phyloP scores from a whole-genome alignment of 176 grass and related monocot genomes.

The Carex myosuroides region DNA sequence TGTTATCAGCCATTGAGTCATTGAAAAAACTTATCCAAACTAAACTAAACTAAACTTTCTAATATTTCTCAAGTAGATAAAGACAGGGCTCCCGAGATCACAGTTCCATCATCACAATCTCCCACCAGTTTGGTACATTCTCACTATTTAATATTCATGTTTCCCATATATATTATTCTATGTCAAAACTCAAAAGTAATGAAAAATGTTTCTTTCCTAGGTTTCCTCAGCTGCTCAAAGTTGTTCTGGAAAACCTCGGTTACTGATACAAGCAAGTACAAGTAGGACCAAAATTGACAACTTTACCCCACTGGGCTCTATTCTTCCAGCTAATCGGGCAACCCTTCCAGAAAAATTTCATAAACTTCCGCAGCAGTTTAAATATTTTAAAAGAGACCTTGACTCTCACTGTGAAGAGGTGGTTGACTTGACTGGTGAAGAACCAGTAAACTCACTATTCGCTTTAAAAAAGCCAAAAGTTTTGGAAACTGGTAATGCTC shows the following conservation, averaged over 20 bases:
- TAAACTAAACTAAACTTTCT: background rate
- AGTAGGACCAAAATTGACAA: constrained; percentile 29
- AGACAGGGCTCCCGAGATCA: constrained; percentile 8
- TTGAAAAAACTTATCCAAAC: constrained; percentile 7
- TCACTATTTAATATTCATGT: background rate
- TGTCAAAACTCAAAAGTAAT: constrained; percentile 13
- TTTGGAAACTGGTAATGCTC: constrained; percentile 21
- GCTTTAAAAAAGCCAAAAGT: constrained; percentile 59
- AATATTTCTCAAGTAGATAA: constrained; percentile 38
- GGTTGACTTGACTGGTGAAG: constrained; percentile 42
- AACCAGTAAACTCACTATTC: constrained; percentile 14
- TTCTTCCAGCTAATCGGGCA: constrained; percentile 78
- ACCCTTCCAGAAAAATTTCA: constrained; percentile 41
- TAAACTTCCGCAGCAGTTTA: constrained; percentile 28
- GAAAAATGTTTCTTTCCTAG: constrained; percentile 34
- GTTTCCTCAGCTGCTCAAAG: constrained; percentile 27
- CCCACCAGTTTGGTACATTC: constrained; percentile 45
- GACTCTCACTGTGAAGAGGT: constrained; percentile 31
- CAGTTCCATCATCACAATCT: constrained; percentile 28
- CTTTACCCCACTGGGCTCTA: constrained; percentile 44
- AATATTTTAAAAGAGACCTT: constrained; percentile 23
- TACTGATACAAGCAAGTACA: constrained; percentile 31
- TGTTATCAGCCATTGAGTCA: background rate
- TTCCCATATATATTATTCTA: background rate
- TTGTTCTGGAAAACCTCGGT: constrained; percentile 19